A percentile compares a stretch with the other conserved stretches of the same genome.
Conservation (phyloP, 768 basidiomycete genomes). For the Mycena maculata region DNA sequence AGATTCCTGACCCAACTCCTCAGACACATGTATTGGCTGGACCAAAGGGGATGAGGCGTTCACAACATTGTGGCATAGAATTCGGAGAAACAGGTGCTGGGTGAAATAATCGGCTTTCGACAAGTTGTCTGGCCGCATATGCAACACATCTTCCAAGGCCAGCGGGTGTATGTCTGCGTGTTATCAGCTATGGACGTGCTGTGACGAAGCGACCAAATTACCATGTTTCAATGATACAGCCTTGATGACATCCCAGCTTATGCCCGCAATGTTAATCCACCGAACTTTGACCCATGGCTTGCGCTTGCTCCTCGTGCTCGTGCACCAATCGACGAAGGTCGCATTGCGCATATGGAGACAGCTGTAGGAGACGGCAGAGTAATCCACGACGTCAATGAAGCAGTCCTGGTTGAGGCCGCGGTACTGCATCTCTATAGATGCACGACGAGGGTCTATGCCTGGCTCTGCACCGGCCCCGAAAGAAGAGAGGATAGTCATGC, state of each 20-base stretch:
- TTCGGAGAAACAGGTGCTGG: slow-evolving; percentile 73
- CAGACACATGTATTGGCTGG: background rate
- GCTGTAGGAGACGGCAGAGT: slow-evolving; percentile 58
- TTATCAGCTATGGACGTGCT: slow-evolving; percentile 8
- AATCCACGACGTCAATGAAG: slow-evolving; percentile 70
- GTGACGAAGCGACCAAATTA: slow-evolving; percentile 39
- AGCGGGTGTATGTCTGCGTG: slow-evolving; percentile 78
- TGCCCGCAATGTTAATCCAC: slow-evolving; percentile 75
- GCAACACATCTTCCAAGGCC: slow-evolving; percentile 73
- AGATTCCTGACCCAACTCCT: slow-evolving; percentile 17
- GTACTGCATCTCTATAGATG: slow-evolving; percentile 57
- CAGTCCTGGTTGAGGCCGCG: slow-evolving; percentile 69
- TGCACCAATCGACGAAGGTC: slow-evolving; percentile 60
- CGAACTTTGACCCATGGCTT: slow-evolving; percentile 60
- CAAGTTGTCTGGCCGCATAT: slow-evolving; percentile 61
- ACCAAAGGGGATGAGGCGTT: slow-evolving; percentile 1
- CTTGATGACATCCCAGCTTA: slow-evolving; percentile 74
- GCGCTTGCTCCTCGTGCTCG: slow-evolving; percentile 41
- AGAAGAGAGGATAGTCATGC: slow-evolving; percentile 43
- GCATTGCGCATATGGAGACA: slow-evolving; percentile 61
- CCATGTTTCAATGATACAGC: slow-evolving; percentile 68
- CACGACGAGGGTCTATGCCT: slow-evolving; percentile 68
- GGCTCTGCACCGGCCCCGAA: slow-evolving; percentile 69
- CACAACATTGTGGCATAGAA: slow-evolving; percentile 46
- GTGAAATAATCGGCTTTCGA: slow-evolving; percentile 61